Evolutionary conservation across 177 flowering plant species (phyloP).

Genomic region (Vitis hybrid): DNA sequence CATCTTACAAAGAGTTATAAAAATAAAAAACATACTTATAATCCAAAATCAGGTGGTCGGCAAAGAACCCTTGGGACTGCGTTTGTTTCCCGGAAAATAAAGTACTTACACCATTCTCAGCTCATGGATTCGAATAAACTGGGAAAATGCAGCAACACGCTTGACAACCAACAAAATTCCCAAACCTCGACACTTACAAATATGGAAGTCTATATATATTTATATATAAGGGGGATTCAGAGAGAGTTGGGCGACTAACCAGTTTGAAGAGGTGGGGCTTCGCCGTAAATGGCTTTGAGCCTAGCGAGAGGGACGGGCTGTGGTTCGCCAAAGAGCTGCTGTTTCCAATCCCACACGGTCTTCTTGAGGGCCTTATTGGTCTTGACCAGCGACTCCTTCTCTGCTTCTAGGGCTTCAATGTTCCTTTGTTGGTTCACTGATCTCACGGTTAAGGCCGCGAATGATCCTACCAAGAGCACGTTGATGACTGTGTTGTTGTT

Average conservation of each 20-base stretch:
- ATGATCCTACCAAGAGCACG: conserved; percentile 34
- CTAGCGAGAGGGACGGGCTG: conserved; percentile 49
- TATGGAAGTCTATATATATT: too few relatives aligned
- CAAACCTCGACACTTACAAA: too few relatives aligned
- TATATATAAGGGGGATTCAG: background rate
- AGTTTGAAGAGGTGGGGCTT: conserved; percentile 28
- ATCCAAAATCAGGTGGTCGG: too few relatives aligned
- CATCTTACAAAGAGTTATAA: too few relatives aligned
- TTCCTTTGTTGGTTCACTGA: conserved; percentile 51
- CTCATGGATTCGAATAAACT: too few relatives aligned
- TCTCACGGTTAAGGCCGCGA: conserved; percentile 38
- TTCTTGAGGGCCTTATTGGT: conserved; percentile 59
- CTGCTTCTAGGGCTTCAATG: conserved; percentile 53
- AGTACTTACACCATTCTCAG: too few relatives aligned
- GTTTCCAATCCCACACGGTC: conserved; percentile 80
- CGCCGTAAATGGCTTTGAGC: conserved; percentile 70
- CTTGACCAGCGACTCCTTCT: conserved; percentile 45
- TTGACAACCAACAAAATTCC: too few relatives aligned
- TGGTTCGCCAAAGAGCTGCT: conserved; percentile 60
- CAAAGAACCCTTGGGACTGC: too few relatives aligned
- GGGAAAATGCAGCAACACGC: too few relatives aligned
- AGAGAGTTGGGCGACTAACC: conserved; percentile 15
- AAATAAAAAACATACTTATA: too few relatives aligned
- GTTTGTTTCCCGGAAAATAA: too few relatives aligned
- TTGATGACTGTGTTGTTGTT: conserved; percentile 48